Conservation (phyloP, 192 early-diverging fungal genomes). For the Coemansia sp. region DNA sequence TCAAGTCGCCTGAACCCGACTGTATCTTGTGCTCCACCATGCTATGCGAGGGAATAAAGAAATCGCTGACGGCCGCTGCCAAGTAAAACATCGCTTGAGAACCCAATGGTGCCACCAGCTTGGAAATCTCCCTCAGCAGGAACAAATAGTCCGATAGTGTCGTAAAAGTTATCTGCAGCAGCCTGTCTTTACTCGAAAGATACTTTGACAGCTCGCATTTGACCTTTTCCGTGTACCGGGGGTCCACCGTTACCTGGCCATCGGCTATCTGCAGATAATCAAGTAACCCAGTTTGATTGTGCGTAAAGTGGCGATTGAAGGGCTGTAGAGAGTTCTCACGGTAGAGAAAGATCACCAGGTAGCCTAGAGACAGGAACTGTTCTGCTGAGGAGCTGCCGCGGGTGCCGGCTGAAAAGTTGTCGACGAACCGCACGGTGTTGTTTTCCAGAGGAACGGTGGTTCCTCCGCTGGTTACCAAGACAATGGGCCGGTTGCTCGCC, state of each 20-base stretch:
- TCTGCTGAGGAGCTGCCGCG: constrained; percentile 96
- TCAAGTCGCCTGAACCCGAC: constrained; percentile 79
- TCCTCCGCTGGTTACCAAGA: constrained; percentile 91
- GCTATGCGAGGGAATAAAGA: constrained; percentile 90
- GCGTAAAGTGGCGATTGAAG: constrained; percentile 87
- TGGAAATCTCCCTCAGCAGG: constrained; percentile 71
- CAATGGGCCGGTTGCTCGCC: constrained; percentile 61
- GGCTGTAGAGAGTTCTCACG: constrained; percentile 92
- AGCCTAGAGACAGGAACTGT: constrained; percentile 81
- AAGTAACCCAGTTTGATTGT: constrained; percentile 71
- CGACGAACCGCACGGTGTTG: constrained; percentile 97
- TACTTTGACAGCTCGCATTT: constrained; percentile 61
- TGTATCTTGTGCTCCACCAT: constrained; percentile 99
- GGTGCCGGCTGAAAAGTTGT: constrained; percentile 97
- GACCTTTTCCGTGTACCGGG: constrained; percentile 70
- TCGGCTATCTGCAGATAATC: constrained; percentile 73
- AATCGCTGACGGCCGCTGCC: constrained; percentile 97
- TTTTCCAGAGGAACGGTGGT: constrained; percentile 95
- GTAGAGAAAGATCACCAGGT: constrained; percentile 95
- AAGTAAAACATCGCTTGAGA: constrained; percentile 88
- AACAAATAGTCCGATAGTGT: constrained; percentile 94
- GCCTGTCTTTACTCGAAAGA: constrained; percentile 59
- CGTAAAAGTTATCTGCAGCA: constrained; percentile 83
- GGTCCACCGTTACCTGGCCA: constrained; percentile 63
- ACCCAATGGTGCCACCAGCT: constrained; percentile 63